Evolutionary conservation across 2,329 filamentous ascomycete species (phyloP), one percentile per base, ranked within the genome.

Genomic region (Aspergillus tanneri): DNA sequence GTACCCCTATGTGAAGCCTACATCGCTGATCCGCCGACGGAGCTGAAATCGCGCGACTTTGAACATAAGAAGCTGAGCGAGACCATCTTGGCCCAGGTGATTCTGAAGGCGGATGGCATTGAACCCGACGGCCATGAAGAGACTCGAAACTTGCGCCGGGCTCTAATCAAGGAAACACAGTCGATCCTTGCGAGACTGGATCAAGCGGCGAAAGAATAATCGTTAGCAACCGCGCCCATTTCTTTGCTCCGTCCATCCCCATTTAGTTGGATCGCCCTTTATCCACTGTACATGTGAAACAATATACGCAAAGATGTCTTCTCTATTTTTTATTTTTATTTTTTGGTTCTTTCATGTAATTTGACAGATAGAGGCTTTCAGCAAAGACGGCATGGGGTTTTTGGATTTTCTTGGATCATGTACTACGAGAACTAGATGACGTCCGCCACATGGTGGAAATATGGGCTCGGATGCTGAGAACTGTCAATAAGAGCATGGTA

Each of bases 101-200:
- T 74, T 39, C 49, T 77, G 47, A 74, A 74, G 78, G 68, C 95
- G 4, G 86, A 91, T 59, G 82, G 87, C 5, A 72, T 96, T 10
- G 86, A 93, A 55, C 73, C 76, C 3, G 88, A 95, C 59, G 84
- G 87, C 66, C 67, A 77, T 5, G 80, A 83, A 52, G 76, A 84
- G 5, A 65, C 78, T 42, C 71, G 75, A 7, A 64, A 75, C 35
- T 81, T 84, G 54, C 66, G 65, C 55, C 73, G 66, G 49, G 66
- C 64, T 5, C 58, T 77, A 28, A 68, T 76, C 34, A 69, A 63
- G 43, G 70, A 75, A 49, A 67, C 71, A 8, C 71, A 77, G 54
- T 58, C 54, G 14, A 54, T 63, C n/a, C 59, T 75, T 43, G 65
- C 59, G 36, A 57, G 57, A 38, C 49, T 77, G 47, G 74, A 76